phyloP scores from a whole-genome alignment of 345 rosid genomes.

The Angophora floribunda region DNA sequence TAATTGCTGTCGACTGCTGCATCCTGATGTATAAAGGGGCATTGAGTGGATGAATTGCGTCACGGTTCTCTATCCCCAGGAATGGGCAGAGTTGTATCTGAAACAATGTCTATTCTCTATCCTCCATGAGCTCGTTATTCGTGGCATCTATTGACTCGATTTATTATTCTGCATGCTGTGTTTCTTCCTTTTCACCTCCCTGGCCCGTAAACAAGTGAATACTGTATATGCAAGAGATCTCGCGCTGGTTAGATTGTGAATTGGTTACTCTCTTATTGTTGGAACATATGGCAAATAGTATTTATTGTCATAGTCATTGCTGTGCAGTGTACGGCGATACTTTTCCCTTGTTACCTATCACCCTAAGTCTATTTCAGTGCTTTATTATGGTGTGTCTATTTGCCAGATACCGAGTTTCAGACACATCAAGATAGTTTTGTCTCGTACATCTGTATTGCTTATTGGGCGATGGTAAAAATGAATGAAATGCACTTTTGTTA shows the following conservation, averaged over 20 bases:
- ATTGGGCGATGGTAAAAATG: neutral
- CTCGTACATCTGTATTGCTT: neutral
- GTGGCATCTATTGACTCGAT: neutral
- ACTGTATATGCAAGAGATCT: constrained; percentile 8
- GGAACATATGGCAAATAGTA: neutral
- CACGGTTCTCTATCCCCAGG: neutral
- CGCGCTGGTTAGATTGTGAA: neutral
- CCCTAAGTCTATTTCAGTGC: neutral
- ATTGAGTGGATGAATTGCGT: neutral
- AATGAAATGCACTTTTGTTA: neutral
- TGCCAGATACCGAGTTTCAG: neutral
- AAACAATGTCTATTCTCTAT: neutral
- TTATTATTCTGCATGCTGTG: neutral
- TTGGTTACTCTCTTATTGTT: neutral
- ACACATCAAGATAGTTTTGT: neutral
- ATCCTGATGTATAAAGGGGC: neutral
- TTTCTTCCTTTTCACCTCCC: neutral
- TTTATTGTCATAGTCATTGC: neutral
- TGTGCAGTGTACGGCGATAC: neutral
- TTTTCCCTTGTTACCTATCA: neutral
- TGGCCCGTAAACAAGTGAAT: neutral
- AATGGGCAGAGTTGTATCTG: neutral
- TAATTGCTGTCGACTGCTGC: neutral
- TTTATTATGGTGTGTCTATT: neutral
- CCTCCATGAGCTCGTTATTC: neutral